Evolutionary conservation across 441 rosid species (phyloP), one percentile per base, ranked within the genome.

Genomic region (Populus hybrid): DNA sequence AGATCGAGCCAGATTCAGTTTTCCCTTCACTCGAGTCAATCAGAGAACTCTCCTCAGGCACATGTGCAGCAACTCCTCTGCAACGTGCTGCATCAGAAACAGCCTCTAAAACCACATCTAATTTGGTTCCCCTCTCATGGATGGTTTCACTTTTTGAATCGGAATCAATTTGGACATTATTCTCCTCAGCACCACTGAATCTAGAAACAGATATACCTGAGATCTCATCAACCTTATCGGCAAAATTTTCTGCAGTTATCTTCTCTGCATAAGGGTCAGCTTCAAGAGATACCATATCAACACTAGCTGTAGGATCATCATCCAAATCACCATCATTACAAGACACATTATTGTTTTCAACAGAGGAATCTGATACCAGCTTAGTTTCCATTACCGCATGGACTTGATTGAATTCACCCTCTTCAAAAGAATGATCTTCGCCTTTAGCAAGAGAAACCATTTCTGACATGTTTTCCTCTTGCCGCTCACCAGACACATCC

Each of bases 371-470:
- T 28, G 78, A 69, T 69, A 20, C 63, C 11, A 84, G 57, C 76
- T 81, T 79, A 69, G 72, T 74, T 79, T 80, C 90, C 40, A 76
- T 54, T 61, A 74, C 64, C 6, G 65, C 81, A 57, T 21, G 61
- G 50, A 46, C 81, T 69, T 34, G 77, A 77, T 70, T 75, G 42
- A n/a, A 38, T 36, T 73, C 80, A 63, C 59, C 81, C 38, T 81
- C 77, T 78, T 73, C 70, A 69, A 57, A 72, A 28, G 80, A 72
- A 24, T 21, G 38, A 54, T 74, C 54, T 72, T 73, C 26, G 46
- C 68, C 81, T 57, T 69, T 40, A 46, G 74, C 79, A 79, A 76
- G 70, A 63, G 85, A 81, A 30, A 35, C 74, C 8, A 50, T 34
- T 65, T 54, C 79, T 46, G 76, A 59, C 57, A 72, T 78, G 32